Conservation (phyloP, 1,139 yeast species). For the Scheffersomyces titani region DNA sequence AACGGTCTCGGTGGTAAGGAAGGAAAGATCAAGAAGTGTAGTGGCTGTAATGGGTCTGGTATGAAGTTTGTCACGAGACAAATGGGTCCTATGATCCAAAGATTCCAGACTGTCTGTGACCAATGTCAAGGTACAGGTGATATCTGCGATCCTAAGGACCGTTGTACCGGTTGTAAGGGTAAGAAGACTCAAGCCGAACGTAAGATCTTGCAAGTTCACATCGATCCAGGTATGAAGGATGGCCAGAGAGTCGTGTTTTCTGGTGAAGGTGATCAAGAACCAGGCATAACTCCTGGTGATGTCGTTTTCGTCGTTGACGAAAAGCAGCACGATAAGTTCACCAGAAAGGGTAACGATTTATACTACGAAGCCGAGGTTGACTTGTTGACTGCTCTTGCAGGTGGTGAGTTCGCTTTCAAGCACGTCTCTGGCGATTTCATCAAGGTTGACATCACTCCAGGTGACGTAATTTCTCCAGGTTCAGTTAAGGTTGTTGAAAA, state of each 20-base stretch:
- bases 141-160: constrained; percentile 81
- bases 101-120: constrained; percentile 95
- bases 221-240: constrained; percentile 96
- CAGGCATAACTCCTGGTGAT: constrained; percentile 94
- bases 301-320: constrained; percentile 90
- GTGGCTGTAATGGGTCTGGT: constrained; percentile 88
- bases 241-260: constrained; percentile 89
- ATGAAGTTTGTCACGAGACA: constrained; percentile 91
- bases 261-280: constrained; percentile 98
- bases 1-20: constrained; percentile 97
- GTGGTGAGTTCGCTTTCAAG: constrained; percentile 86
- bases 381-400: constrained; percentile 91
- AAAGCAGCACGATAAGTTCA: constrained; percentile 77
- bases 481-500: constrained; percentile 78
- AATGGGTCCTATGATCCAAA: constrained; percentile 99
- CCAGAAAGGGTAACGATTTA: constrained; percentile 89
- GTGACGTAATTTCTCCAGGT: constrained; percentile 92
- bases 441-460: constrained; percentile 81
- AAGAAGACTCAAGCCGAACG: constrained; percentile 86
- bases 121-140: constrained; percentile 93
- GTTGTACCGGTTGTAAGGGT: constrained; percentile 87
- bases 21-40: constrained; percentile 86
- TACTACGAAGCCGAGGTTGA: constrained; percentile 86
- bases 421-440: constrained; percentile 88
- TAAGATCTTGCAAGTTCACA: constrained; percentile 90